Evolutionary conservation across 306 rosid species (phyloP).

Genomic region (Comarum palustre): DNA sequence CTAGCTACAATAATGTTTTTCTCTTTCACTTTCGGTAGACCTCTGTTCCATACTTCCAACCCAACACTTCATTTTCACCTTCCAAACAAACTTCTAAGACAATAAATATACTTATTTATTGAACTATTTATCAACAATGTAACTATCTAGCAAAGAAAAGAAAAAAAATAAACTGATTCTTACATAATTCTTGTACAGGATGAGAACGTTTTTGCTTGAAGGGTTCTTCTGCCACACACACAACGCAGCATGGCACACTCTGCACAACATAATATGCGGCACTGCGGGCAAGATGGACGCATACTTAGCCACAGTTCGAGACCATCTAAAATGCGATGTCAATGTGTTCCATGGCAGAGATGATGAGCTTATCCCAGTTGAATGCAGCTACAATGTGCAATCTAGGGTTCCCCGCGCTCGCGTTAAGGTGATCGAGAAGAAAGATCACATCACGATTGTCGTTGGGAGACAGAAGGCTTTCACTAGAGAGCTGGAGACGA

Average conservation of each 20-base stretch:
- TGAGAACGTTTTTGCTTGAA: slow-evolving; percentile 67
- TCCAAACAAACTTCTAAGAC: background rate
- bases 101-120: background rate
- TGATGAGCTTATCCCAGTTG: slow-evolving; percentile 73
- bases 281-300: slow-evolving; percentile 61
- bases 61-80: background rate
- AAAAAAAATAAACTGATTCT: too few relatives aligned
- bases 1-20: background rate
- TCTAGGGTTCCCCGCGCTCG: slow-evolving; percentile 61
- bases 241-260: slow-evolving; percentile 97
- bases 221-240: slow-evolving; percentile 98
- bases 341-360: slow-evolving; percentile 71
- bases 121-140: too few relatives aligned
- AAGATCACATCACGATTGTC: slow-evolving; percentile 86
- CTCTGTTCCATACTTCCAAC: background rate
- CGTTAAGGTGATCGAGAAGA: slow-evolving; percentile 56
- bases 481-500: slow-evolving; percentile 73
- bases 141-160: too few relatives aligned
- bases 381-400: slow-evolving; percentile 66
- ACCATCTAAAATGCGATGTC: slow-evolving; percentile 49
- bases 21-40: background rate
- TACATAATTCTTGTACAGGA: slow-evolving; percentile 34
- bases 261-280: slow-evolving; percentile 88
- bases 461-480: slow-evolving; percentile 75
- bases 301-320: slow-evolving; percentile 52